These are phyloP conservation scores for Eimeria praecox DNA, from an alignment of 169 alveolate species.

Conservation along the genomic window DNA sequence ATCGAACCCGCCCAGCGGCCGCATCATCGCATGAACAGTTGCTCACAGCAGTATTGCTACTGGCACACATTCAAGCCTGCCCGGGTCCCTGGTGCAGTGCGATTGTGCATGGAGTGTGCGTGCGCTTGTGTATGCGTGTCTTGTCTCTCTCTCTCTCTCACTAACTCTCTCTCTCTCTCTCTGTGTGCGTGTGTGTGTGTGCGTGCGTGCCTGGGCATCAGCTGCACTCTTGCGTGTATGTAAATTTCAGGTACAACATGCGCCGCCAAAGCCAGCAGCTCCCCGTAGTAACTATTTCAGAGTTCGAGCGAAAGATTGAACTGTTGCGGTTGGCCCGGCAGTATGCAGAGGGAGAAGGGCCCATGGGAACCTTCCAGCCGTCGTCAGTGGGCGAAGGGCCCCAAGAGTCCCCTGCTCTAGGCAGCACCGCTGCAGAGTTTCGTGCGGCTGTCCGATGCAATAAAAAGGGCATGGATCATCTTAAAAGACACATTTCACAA, in stretches of 20 bases:
- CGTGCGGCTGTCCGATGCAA: slow-evolving; percentile 71
- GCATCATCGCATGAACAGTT: neutral
- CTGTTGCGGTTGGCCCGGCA: slow-evolving; percentile 70
- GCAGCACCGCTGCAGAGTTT: slow-evolving; percentile 60
- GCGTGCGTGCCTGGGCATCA: neutral
- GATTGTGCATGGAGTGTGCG: neutral
- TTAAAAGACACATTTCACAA: neutral
- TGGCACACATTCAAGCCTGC: neutral
- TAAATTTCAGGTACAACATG: slow-evolving; percentile 67
- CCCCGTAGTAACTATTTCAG: neutral
- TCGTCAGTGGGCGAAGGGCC: neutral
- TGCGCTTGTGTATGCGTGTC: neutral
- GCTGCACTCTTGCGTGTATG: neutral
- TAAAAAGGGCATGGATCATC: slow-evolving; percentile 46
- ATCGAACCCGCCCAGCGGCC: neutral
- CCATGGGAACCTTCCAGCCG: neutral
- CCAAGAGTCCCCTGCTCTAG: neutral
- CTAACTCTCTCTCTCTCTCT: too few relatives aligned
- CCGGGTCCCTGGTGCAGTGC: neutral
- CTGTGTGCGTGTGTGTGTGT: too few relatives aligned
- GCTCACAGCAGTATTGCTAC: neutral
- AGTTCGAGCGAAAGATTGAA: slow-evolving; percentile 54
- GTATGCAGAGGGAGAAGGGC: slow-evolving; percentile 50
- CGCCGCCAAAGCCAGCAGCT: slow-evolving; percentile 68
- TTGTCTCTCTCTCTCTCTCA: neutral